A percentile compares a stretch with the other conserved stretches of the same genome.
These are phyloP conservation scores for Blastobotrys persicus DNA, from an alignment of 1,139 yeast species.

Conservation along the genomic window DNA sequence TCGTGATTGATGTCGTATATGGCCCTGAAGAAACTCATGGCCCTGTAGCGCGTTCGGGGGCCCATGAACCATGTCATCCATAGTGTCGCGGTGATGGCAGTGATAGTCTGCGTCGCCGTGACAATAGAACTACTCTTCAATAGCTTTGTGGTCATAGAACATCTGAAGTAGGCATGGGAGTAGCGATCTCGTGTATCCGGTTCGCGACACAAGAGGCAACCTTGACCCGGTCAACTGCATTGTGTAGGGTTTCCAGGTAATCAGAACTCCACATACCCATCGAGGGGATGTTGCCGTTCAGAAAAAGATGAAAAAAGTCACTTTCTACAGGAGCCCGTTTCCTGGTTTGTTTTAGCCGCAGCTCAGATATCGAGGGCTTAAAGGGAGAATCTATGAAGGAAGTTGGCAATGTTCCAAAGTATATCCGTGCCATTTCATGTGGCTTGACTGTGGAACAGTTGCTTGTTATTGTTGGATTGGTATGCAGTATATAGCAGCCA, in stretches of 20 bases:
- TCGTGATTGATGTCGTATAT: not conserved
- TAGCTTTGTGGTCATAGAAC: not conserved
- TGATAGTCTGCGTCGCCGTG: not conserved
- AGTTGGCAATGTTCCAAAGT: no score
- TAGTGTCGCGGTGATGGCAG: not conserved
- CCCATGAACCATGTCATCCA: not conserved
- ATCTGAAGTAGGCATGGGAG: not conserved
- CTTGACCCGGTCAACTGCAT: not conserved
- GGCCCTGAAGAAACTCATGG: not conserved
- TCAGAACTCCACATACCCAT: not conserved
- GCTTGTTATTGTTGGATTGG: no score
- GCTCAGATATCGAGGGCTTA: no score
- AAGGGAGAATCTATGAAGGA: no score
- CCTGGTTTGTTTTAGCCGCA: not conserved
- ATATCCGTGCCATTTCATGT: no score
- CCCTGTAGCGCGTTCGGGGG: not conserved
- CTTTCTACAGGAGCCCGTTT: not conserved
- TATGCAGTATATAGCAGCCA: no score
- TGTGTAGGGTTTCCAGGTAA: not conserved
- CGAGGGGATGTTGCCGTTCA: not conserved
- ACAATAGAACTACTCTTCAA: not conserved
- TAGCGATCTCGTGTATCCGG: not conserved
- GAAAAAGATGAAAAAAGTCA: not conserved
- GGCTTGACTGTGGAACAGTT: no score
- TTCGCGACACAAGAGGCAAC: not conserved